Percentiles rank a stretch among this genome's conserved stretches.
Conservation (phyloP, 2,329 filamentous ascomycete genomes). For the Pseudogymnoascus sp. region DNA sequence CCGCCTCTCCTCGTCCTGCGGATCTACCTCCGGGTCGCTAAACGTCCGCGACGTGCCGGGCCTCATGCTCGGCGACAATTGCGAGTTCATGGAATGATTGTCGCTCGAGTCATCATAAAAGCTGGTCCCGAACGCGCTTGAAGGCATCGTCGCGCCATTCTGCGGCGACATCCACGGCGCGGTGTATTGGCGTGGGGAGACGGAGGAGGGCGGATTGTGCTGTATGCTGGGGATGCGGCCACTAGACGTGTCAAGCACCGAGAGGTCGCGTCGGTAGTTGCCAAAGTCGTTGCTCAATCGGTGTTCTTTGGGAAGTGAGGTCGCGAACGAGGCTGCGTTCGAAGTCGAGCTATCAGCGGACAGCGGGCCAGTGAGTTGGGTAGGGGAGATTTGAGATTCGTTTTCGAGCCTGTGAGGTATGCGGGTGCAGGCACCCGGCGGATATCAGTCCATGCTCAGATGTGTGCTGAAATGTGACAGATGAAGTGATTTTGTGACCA, state of each 20-base stretch:
- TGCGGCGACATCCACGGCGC: constrained; percentile 47
- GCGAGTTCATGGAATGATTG: constrained; percentile 55
- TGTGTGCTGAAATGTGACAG: neutral
- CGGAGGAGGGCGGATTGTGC: constrained; percentile 48
- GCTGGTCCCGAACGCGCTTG: constrained; percentile 38
- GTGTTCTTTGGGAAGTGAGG: constrained; percentile 28
- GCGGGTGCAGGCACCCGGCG: constrained; percentile 23
- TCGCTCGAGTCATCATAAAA: constrained; percentile 68
- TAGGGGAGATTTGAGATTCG: constrained; percentile 27
- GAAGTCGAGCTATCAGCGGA: constrained; percentile 18
- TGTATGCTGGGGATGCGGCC: constrained; percentile 50
- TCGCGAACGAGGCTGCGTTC: constrained; percentile 17
- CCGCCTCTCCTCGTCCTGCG: constrained; percentile 63
- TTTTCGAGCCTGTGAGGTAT: constrained; percentile 22
- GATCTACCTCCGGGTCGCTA: constrained; percentile 54
- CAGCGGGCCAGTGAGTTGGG: constrained; percentile 18
- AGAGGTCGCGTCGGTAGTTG: constrained; percentile 65
- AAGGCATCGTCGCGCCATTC: constrained; percentile 23
- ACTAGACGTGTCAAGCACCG: constrained; percentile 55
- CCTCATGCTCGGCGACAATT: constrained; percentile 59
- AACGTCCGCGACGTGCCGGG: constrained; percentile 37
- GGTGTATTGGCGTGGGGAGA: constrained; percentile 35
- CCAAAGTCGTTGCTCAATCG: constrained; percentile 43
- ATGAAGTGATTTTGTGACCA: constrained; percentile 14
- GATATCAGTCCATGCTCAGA: constrained; percentile 21